Conservation (phyloP, 148 eudicot genomes). For the Vaccinium myrtillus region DNA sequence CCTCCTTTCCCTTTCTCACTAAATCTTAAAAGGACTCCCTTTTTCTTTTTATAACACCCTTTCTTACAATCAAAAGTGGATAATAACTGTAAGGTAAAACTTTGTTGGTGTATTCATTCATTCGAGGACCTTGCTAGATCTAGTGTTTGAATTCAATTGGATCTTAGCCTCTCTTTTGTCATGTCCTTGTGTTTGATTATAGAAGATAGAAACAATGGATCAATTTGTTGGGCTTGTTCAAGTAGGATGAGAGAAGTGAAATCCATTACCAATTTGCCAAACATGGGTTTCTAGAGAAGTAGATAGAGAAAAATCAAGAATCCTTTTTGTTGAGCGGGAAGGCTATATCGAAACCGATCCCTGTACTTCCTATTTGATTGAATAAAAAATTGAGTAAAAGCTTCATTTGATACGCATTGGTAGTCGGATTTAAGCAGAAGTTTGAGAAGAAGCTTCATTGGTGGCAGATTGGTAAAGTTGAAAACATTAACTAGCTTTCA, state of each 20-base stretch:
- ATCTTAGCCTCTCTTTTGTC: not conserved
- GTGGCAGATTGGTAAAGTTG: not conserved
- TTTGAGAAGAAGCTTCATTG: not conserved
- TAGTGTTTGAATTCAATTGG: not conserved
- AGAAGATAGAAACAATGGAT: not conserved
- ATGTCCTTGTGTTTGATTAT: not conserved
- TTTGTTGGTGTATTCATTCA: not conserved
- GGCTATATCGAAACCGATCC: not conserved
- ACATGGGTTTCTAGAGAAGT: not conserved
- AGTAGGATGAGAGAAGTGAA: not conserved
- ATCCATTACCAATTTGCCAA: not conserved
- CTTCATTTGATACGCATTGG: not conserved
- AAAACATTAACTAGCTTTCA: not conserved
- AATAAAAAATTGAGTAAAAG: not conserved
- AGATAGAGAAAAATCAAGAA: not conserved
- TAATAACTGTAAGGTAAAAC: no score
- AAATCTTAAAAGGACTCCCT: no score
- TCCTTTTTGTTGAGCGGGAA: not conserved
- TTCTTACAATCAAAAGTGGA: no score
- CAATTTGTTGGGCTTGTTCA: not conserved
- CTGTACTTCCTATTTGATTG: not conserved
- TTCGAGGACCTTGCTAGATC: not conserved
- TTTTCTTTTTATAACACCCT: no score
- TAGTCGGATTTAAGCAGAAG: not conserved
- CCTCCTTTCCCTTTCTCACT: no score